Base-by-base conservation (phyloP, 352 stramenopile species). In the Pythium guiyangense region DNA sequence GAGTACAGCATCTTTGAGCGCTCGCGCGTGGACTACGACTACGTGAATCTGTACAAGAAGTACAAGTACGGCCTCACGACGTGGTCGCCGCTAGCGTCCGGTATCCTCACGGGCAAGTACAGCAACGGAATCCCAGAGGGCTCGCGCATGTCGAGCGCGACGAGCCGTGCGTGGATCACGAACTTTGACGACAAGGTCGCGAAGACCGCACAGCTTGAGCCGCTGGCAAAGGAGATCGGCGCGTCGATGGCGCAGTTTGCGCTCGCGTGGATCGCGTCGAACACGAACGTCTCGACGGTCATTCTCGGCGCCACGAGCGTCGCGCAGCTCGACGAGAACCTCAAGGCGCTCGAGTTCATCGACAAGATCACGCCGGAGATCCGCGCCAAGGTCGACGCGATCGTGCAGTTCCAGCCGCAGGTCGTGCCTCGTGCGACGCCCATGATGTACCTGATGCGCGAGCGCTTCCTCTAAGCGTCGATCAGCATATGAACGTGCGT, bases 81-180 rank as follows among this genome's bases (percentile, higher is more conserved):
- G 29, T 94, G 79, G 77, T 89, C 73, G 42, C 78, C 83, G 14
- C 61, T 94, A 4, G 75, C 76, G 2, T 84, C 69, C 11, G 85
- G 85, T 31, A 55, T 93, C 12, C 59, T 94, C 3, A 90, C 85
- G 34, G 81, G 81, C 46, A 93, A 93, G 59, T 93, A 93, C 81
- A 86, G 70, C 60, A 79, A 79, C 17, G 77, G 75, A 1, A 84
- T 90, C 29, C 84, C 84, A 4, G 81, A 84, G 6, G 83, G 74
- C 37, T 94, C 71, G 17, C 79, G 71, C 64, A 48, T 84, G 40
- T 83, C 74, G 29, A 3, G 49, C 63, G 52, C 84, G n/a, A n/a
- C n/a, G n/a, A n/a, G n/a, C n/a, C n/a, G n/a, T n/a, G n/a, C n/a
- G n/a, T n/a, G n/a, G n/a, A n/a, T n/a, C n/a, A n/a, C n/a, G n/a